Evolutionary conservation across 441 rosid species (phyloP).

Genomic region (Populus hybrid): DNA sequence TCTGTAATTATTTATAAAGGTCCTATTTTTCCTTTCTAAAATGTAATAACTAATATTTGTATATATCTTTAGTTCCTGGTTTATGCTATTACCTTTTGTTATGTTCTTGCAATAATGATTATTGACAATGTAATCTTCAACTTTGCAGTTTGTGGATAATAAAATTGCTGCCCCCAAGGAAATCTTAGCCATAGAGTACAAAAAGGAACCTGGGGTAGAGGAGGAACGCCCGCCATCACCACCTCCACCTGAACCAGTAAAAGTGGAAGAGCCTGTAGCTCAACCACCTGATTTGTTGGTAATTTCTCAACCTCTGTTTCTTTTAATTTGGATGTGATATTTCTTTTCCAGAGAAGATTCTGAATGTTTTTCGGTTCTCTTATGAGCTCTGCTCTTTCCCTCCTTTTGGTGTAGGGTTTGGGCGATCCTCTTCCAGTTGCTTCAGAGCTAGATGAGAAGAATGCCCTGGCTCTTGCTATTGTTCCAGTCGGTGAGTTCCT

Average conservation of each 20-base stretch:
- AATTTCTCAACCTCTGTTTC: conserved; percentile 6
- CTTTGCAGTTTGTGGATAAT: conserved; percentile 41
- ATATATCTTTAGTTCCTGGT: not conserved
- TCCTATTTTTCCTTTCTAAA: not conserved
- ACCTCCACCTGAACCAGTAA: conserved; percentile 62
- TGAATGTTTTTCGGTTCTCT: not conserved
- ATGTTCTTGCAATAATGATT: not conserved
- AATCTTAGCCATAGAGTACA: conserved; percentile 73
- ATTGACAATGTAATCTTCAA: conserved; percentile 6
- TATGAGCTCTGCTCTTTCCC: not conserved
- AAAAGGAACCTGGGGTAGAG: conserved; percentile 42
- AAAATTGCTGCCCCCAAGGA: conserved; percentile 72
- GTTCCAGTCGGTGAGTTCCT: conserved; percentile 64
- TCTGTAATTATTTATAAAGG: not conserved
- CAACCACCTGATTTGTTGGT: conserved; percentile 90
- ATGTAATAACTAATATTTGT: not conserved
- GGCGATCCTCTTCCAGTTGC: conserved; percentile 67
- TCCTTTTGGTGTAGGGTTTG: conserved; percentile 46
- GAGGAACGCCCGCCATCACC: conserved; percentile 49
- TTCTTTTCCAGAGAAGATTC: not conserved
- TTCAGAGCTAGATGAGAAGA: conserved; percentile 74
- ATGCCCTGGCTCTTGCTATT: conserved; percentile 90
- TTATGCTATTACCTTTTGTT: not conserved
- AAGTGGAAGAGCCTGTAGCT: conserved; percentile 55
- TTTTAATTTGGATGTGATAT: not conserved